Evolutionary conservation across 768 basidiomycete species (phyloP), one percentile per base, ranked within the genome.

Genomic region (Coprinellus micaceus): DNA sequence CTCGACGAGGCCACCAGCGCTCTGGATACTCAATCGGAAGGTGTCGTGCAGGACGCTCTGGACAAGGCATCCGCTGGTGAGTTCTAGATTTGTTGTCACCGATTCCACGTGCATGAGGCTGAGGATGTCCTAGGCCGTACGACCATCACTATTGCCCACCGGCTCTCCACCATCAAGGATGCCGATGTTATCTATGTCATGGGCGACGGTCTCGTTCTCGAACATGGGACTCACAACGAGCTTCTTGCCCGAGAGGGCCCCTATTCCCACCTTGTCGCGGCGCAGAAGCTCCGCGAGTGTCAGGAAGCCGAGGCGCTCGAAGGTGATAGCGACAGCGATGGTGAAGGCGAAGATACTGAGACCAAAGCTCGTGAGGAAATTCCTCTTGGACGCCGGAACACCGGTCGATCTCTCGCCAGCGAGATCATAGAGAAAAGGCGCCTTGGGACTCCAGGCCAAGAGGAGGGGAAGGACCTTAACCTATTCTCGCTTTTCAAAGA

Each of bases 1-100:
- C 79, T 91, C 30, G 89, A 91, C 57, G 89, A 91, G 61, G 88
- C 86, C 15, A 91, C 89, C 0, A 83, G 82, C 54, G 90, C 89
- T 21, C 77, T 91, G 12, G 90, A 91, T 67, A 88, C 88, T 0
- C 86, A 85, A 61, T 86, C 85, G 4, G 82, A 85, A 61, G 88
- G 87, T 57, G 75, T 91, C 55, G 90, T 92, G 1, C 90, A 91
- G 69, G 85, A 91, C 66, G 90, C 89, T 21, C 66, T 91, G 48
- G 88, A 91, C 66, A 89, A 88, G 67, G 89, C 89, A 53, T 74
- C 86, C 12, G 77, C 78, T 41, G 86, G 82, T 63, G 54, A 25
- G 62, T 67, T 4, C 1, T 33, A 10, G 11, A n/a, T n/a, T n/a
- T 22, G 13, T 7, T 45, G n/a, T n/a, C n/a, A n/a, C n/a, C n/a